Evolutionary conservation across 768 basidiomycete species (phyloP), one percentile per base, ranked within the genome.

Genomic region (Hemileccinum rubropunctum): DNA sequence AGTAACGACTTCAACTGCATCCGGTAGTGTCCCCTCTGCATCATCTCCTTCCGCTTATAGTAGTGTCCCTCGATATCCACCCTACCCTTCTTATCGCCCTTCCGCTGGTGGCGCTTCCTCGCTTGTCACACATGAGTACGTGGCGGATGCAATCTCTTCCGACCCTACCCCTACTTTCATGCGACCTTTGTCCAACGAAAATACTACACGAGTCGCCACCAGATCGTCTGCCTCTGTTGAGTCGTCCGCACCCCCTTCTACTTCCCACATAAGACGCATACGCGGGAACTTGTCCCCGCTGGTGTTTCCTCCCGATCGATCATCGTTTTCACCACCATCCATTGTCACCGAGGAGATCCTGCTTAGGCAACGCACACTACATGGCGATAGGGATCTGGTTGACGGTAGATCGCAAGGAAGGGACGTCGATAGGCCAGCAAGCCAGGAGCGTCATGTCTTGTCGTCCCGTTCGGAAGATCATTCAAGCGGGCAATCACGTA

Each of bases 201-300:
- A 42, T 32, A 12, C 45, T 33, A 18, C 57, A 27, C 60, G 53
- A 32, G 15, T 32, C 6, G 42, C 8, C 36, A 4, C 43, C 28
- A 51, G 58, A 49, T 54, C 62, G 1, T 53, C 56, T 2, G 13
- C 47, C 33, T 30, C 55, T 30, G 26, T 59, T 14, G 56, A 53
- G 11, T 23, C 54, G 2, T 49, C 54, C 12, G 37, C 48, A 17
- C 10, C 41, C 17, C 26, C 41, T n/a, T 41, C 54, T 1, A 14
- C 50, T 23, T 52, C 60, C 15, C 54, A 54, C 18, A 37, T 35
- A 34, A 48, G 55, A 52, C 59, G 45, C 42, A 21, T 43, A 36
- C 62, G 58, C 48, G 54, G 54, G 45, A 67, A 53, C 52, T 26
- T 67, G 33, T 67, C 65, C 14, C 65, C 65, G 3, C 54, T 65